phyloP scores from a whole-genome alignment of 176 grass and related monocot genomes.

The Juncus inflexus region DNA sequence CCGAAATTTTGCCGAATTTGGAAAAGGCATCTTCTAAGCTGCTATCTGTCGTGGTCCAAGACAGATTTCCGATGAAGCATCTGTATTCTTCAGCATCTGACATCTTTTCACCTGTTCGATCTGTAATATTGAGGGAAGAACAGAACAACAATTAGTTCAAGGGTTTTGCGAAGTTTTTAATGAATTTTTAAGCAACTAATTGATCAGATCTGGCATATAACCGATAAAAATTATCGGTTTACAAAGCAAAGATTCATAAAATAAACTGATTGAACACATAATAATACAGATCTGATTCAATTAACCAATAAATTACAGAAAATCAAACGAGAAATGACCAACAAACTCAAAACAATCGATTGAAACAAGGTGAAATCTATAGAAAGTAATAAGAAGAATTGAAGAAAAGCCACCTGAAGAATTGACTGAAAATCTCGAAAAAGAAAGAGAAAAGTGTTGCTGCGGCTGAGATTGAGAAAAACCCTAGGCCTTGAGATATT shows the following conservation, averaged over 20 bases:
- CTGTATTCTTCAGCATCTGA: constrained; percentile 57
- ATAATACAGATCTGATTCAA: no score
- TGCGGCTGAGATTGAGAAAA: constrained; percentile 15
- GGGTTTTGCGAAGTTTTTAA: no score
- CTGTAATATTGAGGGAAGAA: background rate
- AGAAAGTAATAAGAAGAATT: background rate
- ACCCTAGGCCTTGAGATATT: constrained; percentile 10
- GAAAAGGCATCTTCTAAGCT: constrained; percentile 69
- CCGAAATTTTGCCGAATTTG: constrained; percentile 69
- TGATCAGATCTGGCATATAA: no score
- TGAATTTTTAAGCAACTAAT: no score
- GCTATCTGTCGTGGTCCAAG: constrained; percentile 71
- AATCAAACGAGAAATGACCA: background rate
- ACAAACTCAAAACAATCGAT: background rate
- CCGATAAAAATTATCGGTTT: no score
- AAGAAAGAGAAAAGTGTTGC: background rate
- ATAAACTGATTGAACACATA: no score
- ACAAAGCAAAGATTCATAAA: no score
- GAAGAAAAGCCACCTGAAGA: background rate
- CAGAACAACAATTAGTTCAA: background rate
- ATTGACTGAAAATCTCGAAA: background rate
- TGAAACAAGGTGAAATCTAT: background rate
- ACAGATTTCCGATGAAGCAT: constrained; percentile 90
- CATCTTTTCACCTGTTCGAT: constrained; percentile 28
- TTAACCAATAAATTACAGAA: no score